Evolutionary conservation across 306 rosid species (phyloP).

Genomic region (Vigna trinervia): DNA sequence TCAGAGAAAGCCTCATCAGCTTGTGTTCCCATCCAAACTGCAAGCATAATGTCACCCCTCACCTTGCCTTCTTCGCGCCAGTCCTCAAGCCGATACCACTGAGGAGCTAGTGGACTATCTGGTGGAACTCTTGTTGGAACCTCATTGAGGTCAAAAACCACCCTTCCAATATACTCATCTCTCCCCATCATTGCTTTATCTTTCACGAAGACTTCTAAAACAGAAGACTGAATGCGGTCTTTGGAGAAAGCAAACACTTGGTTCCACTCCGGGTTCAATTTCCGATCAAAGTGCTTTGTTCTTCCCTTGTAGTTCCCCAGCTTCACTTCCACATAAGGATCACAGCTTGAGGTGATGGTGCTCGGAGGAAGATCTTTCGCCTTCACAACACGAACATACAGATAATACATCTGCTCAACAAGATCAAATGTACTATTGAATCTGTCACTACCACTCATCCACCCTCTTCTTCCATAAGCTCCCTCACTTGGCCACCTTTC

Average conservation of each 20-base stretch:
- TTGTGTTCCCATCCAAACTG: slow-evolving; percentile 95
- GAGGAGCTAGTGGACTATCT: slow-evolving; percentile 88
- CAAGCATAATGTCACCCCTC: slow-evolving; percentile 81
- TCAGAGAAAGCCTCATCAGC: slow-evolving; percentile 90
- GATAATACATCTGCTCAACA: slow-evolving; percentile 82
- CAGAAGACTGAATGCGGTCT: slow-evolving; percentile 74
- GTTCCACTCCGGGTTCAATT: slow-evolving; percentile 83
- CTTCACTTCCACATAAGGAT: slow-evolving; percentile 86
- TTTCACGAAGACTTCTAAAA: slow-evolving; percentile 77
- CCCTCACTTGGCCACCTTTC: slow-evolving; percentile 59
- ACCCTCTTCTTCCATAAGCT: slow-evolving; percentile 61
- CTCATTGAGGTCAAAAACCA: slow-evolving; percentile 80
- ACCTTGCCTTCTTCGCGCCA: slow-evolving; percentile 67
- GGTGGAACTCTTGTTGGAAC: slow-evolving; percentile 90
- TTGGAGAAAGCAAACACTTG: slow-evolving; percentile 89
- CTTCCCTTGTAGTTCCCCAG: slow-evolving; percentile 86
- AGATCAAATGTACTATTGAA: slow-evolving; percentile 69
- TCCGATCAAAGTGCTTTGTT: slow-evolving; percentile 75
- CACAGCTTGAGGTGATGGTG: slow-evolving; percentile 66
- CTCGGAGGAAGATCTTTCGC: slow-evolving; percentile 81
- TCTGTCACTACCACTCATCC: slow-evolving; percentile 66
- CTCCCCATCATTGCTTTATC: slow-evolving; percentile 84
- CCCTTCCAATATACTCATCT: slow-evolving; percentile 81
- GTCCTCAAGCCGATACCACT: slow-evolving; percentile 77
- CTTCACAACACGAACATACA: slow-evolving; percentile 75